phyloP scores from a whole-genome alignment of 306 rosid species.

The Castanea mollissima region DNA sequence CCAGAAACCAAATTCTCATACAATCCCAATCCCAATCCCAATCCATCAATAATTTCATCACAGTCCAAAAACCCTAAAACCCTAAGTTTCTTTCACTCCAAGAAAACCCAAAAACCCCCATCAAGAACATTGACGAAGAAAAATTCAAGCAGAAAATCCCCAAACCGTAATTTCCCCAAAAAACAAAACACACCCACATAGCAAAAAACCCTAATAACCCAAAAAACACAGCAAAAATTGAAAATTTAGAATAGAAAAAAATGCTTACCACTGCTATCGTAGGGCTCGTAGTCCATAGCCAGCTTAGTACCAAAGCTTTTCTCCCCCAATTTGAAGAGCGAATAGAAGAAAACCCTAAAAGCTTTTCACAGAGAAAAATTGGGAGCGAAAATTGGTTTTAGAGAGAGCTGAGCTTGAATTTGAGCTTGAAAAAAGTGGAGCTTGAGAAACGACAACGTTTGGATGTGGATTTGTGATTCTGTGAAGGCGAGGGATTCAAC shows the following conservation, averaged over 20 bases:
- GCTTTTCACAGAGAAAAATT: conserved; percentile 4
- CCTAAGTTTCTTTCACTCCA: conserved; percentile 5
- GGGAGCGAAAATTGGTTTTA: neutral
- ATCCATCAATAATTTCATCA: neutral
- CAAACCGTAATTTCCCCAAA: conserved; percentile 23
- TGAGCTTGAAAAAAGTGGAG: neutral
- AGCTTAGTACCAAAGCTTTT: conserved; percentile 33
- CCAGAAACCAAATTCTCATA: conserved; percentile 9
- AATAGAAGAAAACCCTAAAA: conserved; percentile 1
- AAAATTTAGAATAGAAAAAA: conserved; percentile 16
- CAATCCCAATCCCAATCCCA: neutral
- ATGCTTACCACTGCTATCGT: conserved; percentile 85
- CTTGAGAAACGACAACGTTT: conserved; percentile 8
- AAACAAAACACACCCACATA: neutral
- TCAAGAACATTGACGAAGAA: conserved; percentile 1
- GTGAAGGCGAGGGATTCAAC: neutral
- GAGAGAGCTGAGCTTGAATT: neutral
- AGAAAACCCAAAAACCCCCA: conserved; percentile 1
- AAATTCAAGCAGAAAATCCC: conserved; percentile 10
- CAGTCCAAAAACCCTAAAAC: neutral
- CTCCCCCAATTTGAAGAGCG: conserved; percentile 5
- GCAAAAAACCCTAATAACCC: conserved; percentile 12
- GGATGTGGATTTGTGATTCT: conserved; percentile 1
- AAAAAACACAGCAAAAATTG: neutral
- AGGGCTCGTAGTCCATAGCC: conserved; percentile 96